Percentiles rank a stretch among this genome's conserved stretches.
These are phyloP conservation scores for Phytophthora melonis DNA, from an alignment of 352 stramenopile genomes.

Conservation along the genomic window DNA sequence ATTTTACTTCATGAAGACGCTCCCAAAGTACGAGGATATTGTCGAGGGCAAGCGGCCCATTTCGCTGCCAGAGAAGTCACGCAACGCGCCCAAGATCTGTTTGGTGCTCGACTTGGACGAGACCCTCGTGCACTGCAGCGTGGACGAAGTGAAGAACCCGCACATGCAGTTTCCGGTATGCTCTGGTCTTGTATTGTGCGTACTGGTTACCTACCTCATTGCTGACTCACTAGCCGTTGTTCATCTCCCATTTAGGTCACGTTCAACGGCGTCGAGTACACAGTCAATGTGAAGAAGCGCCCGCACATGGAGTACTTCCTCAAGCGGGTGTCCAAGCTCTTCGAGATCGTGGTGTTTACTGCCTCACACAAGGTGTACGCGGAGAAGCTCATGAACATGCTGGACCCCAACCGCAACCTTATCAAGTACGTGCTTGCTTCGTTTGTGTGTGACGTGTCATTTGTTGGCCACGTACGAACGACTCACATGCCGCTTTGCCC, in stretches of 20 bases:
- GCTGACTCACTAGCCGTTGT: background rate
- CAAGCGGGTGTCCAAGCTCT: conserved; percentile 90
- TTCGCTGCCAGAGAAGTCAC: conserved; percentile 66
- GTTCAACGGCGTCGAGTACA: conserved; percentile 96
- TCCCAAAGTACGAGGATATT: conserved; percentile 84
- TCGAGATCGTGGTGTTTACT: conserved; percentile 99
- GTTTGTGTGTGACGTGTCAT: background rate
- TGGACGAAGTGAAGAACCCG: conserved; percentile 94
- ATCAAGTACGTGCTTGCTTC: conserved; percentile 74
- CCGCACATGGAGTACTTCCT: conserved; percentile 97
- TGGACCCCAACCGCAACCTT: conserved; percentile 93
- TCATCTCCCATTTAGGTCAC: conserved; percentile 63
- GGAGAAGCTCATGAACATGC: conserved; percentile 96
- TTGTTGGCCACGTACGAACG: background rate
- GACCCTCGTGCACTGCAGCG: conserved; percentile 99
- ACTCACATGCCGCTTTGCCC: conserved; percentile 15
- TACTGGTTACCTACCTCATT: background rate
- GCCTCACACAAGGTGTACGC: conserved; percentile 96
- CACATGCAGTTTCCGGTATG: conserved; percentile 96
- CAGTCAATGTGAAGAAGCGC: conserved; percentile 97
- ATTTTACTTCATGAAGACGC: conserved; percentile 90
- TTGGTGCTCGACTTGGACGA: conserved; percentile 98
- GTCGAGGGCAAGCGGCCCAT: conserved; percentile 55
- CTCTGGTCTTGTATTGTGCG: background rate
- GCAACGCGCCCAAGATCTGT: conserved; percentile 73